phyloP scores from a whole-genome alignment of 225 moss, liverwort and hornwort species.

The Marchantia paleacea region DNA sequence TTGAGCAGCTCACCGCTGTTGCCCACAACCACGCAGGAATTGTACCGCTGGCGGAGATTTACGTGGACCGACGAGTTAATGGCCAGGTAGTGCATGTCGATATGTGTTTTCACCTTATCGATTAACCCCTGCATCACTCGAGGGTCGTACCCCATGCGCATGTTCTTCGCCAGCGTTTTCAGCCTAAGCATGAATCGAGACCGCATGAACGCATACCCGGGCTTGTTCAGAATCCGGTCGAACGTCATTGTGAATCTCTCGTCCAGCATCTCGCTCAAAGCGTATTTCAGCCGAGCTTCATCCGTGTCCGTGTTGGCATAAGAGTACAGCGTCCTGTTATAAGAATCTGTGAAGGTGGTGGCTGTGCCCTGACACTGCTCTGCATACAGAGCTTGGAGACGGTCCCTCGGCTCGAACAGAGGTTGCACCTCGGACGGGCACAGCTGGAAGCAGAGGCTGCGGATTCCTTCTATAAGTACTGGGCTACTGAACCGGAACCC shows the following conservation, averaged over 20 bases:
- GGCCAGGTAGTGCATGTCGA: conserved; percentile 42
- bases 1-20: conserved; percentile 63
- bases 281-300: conserved; percentile 10
- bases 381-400: background rate
- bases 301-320: conserved; percentile 6
- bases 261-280: conserved; percentile 3
- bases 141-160: conserved; percentile 43
- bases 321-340: background rate
- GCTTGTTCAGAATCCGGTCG: background rate
- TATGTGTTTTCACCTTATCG: conserved; percentile 39
- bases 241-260: background rate
- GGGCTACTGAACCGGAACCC: background rate
- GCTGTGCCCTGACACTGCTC: background rate
- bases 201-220: background rate
- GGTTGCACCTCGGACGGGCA: no score
- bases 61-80: background rate
- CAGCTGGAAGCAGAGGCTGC: background rate
- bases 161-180: conserved; percentile 30
- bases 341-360: background rate
- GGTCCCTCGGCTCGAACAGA: background rate
- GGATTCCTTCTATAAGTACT: background rate
- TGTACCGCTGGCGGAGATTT: conserved; percentile 31
- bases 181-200: conserved; percentile 43
- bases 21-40: conserved; percentile 67
- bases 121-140: conserved; percentile 43